Conservation (phyloP, 1,139 yeast species). For the Sugiyamaella neomexicana region DNA sequence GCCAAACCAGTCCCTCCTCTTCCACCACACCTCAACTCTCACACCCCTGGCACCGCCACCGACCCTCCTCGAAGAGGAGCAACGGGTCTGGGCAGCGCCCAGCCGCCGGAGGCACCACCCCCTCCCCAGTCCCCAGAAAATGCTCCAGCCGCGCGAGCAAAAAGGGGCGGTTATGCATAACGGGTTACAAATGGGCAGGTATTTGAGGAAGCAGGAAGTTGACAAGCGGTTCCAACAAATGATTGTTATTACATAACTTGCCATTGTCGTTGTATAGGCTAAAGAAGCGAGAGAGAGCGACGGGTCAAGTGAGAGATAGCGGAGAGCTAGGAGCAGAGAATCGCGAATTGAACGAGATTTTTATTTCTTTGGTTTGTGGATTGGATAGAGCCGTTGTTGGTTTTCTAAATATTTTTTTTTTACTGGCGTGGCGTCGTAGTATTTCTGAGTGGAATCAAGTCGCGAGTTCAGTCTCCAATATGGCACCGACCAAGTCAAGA, state of each 20-base stretch:
- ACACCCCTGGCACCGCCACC: no score
- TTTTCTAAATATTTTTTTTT: no score
- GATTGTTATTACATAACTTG: constrained; percentile 14
- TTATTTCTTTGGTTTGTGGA: neutral
- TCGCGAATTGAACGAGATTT: neutral
- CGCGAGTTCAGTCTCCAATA: neutral
- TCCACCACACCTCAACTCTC: no score
- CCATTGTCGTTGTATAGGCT: constrained; percentile 6
- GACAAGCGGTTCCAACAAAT: constrained; percentile 2
- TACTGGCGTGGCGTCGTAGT: neutral
- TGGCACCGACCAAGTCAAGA: constrained; percentile 3
- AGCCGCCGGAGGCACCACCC: neutral
- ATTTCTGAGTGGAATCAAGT: neutral
- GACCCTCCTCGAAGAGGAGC: no score
- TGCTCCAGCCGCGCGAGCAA: neutral
- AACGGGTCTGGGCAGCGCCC: neutral
- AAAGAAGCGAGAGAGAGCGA: neutral
- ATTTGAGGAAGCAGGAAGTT: neutral
- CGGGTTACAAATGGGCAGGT: neutral
- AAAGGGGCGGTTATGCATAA: neutral
- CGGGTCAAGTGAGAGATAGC: no score
- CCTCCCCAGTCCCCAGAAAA: no score
- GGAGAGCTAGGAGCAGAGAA: neutral
- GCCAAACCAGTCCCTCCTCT: no score
- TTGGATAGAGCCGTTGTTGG: neutral